Evolutionary conservation across 108 stramenopile species (phyloP).

Genomic region (Cylindrotheca fusiformis): DNA sequence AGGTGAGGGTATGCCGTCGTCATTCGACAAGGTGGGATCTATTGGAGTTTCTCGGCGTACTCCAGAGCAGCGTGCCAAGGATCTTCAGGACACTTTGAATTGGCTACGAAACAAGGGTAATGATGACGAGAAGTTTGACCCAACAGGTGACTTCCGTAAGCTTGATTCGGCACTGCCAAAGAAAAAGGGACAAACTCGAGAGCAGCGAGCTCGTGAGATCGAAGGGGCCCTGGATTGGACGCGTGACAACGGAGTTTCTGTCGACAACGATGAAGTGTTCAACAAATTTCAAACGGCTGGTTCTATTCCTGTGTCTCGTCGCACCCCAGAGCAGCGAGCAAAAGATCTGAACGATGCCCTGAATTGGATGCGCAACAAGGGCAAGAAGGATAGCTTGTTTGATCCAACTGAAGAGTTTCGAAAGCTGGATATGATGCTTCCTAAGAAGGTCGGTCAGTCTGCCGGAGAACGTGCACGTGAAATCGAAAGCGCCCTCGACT

Average conservation of each 20-base stretch:
- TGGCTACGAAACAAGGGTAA: slow-evolving; percentile 21
- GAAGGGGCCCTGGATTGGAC: slow-evolving; percentile 15
- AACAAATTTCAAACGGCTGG: slow-evolving; percentile 11
- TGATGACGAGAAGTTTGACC: not conserved
- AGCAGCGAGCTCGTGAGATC: slow-evolving; percentile 29
- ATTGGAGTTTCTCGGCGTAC: slow-evolving; percentile 5
- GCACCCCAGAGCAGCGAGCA: slow-evolving; percentile 19
- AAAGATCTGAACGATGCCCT: slow-evolving; percentile 16
- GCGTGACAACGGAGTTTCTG: slow-evolving; percentile 7
- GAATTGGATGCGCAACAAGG: slow-evolving; percentile 22
- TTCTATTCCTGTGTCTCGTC: slow-evolving; percentile 13
- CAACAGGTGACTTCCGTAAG: slow-evolving; percentile 4
- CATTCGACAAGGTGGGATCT: slow-evolving; percentile 7
- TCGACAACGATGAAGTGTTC: slow-evolving; percentile 14
- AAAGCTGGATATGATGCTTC: slow-evolving; percentile 16
- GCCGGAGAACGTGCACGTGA: slow-evolving; percentile 13
- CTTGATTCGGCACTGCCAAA: slow-evolving; percentile 19
- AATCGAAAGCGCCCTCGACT: slow-evolving; percentile 25
- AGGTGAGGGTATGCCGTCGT: not conserved
- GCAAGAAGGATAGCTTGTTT: slow-evolving; percentile 4
- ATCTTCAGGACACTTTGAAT: slow-evolving; percentile 11
- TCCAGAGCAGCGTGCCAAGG: slow-evolving; percentile 16
- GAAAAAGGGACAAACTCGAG: slow-evolving; percentile 18
- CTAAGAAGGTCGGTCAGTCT: slow-evolving; percentile 11
- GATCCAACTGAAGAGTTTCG: slow-evolving; percentile 14